Base-by-base conservation (phyloP, 108 stramenopile genomes). In the Skeletonema tropicum region DNA sequence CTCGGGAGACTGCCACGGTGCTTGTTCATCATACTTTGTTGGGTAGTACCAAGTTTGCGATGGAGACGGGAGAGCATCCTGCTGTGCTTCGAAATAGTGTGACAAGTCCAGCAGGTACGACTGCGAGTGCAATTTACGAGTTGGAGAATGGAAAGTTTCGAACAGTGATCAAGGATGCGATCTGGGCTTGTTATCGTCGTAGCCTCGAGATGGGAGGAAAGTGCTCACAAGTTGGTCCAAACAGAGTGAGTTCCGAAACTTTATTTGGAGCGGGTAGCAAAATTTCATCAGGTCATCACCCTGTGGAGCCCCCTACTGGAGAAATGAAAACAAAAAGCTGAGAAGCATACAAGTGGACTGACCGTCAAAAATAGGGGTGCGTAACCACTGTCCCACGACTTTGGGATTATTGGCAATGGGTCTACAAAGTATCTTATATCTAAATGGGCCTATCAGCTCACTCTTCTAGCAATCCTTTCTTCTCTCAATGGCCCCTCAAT, bases 41-140 rank as follows among this genome's bases (percentile, higher is more conserved):
- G 55, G 97, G 96, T 42, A 92, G 88, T 26, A 94, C 94, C 3
- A 75, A 90, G 35, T 96, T 91, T 79, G 94, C 95, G 10, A 92
- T 93, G 84, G 86, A 92, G 74, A 91, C 93, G 2, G 84, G 87
- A 17, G 88, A 89, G 57, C 94, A 95, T 32, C 60, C 60, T 6
- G 60, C 60, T 14, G 90, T 94, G 36, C 77, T 96, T 23, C 71
- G 92, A 36, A 96, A 98, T 83, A 87, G 76, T 48, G 94, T 98
- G 7, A 98, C 97, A 7, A 87, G 85, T 71, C 97, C 97, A n/a
- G 96, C 93, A 0, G 97, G 97, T 39, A 98, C 97, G 25, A 98
- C 97, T 12, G 96, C 97, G 0, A 80, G 81, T 25, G 97, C 97
- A 0, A 87, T 98, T 64, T 98, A 97, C 73, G 92, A 94, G 57